Conservation (phyloP, 164 flowering plant genomes). For the Tetracentron sinense region DNA sequence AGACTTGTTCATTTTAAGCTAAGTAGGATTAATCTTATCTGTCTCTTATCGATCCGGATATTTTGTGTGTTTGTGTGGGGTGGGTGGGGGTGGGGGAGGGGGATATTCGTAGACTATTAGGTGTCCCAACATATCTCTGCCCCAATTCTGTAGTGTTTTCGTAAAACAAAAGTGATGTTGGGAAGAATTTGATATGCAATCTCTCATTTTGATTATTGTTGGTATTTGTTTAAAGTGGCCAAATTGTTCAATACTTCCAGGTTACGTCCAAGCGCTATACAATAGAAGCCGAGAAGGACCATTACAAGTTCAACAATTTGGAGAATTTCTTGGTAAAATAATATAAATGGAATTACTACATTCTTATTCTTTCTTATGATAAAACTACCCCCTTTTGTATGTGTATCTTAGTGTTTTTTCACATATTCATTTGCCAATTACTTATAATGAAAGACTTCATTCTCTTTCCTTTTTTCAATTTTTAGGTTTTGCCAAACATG, state of each 20-base stretch:
- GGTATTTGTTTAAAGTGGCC: not conserved
- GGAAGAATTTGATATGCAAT: not conserved
- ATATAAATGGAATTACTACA: not conserved
- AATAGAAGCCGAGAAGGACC: slow-evolving; percentile 75
- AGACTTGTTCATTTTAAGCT: too few species aligned
- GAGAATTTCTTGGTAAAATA: slow-evolving; percentile 69
- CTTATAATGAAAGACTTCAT: not conserved
- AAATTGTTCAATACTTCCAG: slow-evolving; percentile 28
- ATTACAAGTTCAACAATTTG: slow-evolving; percentile 71
- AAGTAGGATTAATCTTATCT: too few species aligned
- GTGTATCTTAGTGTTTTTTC: slow-evolving; percentile 2
- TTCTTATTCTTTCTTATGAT: not conserved
- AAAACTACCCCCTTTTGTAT: not conserved
- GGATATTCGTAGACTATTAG: too few species aligned
- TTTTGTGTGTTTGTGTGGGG: too few species aligned
- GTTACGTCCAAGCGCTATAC: slow-evolving; percentile 81
- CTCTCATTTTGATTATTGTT: not conserved
- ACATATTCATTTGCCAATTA: not conserved
- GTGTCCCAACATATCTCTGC: too few species aligned
- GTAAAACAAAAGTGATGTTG: not conserved
- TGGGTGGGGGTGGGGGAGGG: too few species aligned
- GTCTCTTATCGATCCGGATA: too few species aligned
- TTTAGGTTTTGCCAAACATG: slow-evolving; percentile 94
- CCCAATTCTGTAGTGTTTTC: too few species aligned
- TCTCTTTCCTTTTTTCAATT: slow-evolving; percentile 7